Evolutionary conservation across 2,329 filamentous ascomycete genomes (phyloP).

Genomic region (Paecilomyces fulvus): DNA sequence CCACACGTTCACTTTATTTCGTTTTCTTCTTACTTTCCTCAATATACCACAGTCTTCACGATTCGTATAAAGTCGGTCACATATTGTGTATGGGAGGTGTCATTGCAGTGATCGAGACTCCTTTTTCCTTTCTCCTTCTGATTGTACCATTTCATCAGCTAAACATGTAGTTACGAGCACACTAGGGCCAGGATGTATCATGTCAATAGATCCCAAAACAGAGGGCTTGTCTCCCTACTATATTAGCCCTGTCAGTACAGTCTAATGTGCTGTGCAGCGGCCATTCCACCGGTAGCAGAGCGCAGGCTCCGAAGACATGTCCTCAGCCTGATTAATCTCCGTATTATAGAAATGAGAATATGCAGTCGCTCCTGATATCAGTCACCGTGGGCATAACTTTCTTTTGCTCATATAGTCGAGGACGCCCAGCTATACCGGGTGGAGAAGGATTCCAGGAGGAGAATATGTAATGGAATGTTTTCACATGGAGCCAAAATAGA

Average conservation of each 20-base stretch:
- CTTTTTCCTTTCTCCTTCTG: not conserved
- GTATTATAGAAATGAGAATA: no score
- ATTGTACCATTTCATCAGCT: not conserved
- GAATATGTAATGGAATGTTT: not conserved
- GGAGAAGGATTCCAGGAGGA: not conserved
- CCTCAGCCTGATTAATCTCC: no score
- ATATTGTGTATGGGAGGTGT: not conserved
- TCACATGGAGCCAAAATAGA: no score
- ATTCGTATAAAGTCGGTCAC: not conserved
- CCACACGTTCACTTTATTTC: not conserved
- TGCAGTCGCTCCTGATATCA: no score
- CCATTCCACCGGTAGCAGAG: no score
- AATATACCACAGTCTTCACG: not conserved
- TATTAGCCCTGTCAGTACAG: not conserved
- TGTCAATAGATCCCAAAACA: not conserved
- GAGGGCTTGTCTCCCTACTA: not conserved
- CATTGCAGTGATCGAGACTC: not conserved
- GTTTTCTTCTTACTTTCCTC: slow-evolving; percentile 1
- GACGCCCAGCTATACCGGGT: not conserved
- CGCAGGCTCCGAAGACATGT: no score
- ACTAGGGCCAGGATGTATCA: not conserved
- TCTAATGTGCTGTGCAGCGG: not conserved
- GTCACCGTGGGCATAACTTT: no score
- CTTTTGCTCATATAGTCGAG: no score
- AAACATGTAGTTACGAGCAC: not conserved